These are phyloP conservation scores for Leccinellum luteum DNA, from an alignment of 768 basidiomycete genomes.

Conservation along the genomic window DNA sequence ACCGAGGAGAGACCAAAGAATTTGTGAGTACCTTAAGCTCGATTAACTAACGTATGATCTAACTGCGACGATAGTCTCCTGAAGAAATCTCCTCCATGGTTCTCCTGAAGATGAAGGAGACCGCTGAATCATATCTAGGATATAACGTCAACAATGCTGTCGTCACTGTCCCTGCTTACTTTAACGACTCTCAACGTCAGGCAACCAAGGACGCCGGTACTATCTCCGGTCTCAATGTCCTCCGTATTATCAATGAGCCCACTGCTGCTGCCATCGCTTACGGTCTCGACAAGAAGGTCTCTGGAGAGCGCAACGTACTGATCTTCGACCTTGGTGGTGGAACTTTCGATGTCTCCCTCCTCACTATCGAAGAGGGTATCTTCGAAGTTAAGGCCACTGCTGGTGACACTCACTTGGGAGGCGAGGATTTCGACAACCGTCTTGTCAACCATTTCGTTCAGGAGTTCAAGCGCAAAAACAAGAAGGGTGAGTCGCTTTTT, in stretches of 20 bases:
- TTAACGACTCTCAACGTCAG: slow-evolving; percentile 98
- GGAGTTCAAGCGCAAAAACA: slow-evolving; percentile 97
- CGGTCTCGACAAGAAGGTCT: slow-evolving; percentile 93
- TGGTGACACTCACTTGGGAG: slow-evolving; percentile 97
- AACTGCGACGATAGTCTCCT: slow-evolving; percentile 60
- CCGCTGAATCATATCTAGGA: slow-evolving; percentile 94
- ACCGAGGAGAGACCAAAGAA: slow-evolving; percentile 91
- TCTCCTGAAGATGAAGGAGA: slow-evolving; percentile 97
- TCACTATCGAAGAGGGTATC: slow-evolving; percentile 96
- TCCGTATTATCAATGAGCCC: slow-evolving; percentile 99
- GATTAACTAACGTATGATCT: slow-evolving; percentile 7
- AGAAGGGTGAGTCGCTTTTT: slow-evolving; percentile 61
- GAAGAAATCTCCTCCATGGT: slow-evolving; percentile 99
- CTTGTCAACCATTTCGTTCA: slow-evolving; percentile 96
- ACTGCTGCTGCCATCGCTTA: slow-evolving; percentile 98
- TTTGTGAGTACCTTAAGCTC: slow-evolving; percentile 57
- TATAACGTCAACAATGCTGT: slow-evolving; percentile 84
- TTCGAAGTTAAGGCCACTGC: slow-evolving; percentile 98
- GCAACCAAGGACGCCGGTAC: slow-evolving; percentile 97
- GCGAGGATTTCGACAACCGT: slow-evolving; percentile 97
- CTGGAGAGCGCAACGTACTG: slow-evolving; percentile 90
- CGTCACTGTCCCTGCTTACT: slow-evolving; percentile 95
- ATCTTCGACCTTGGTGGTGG: slow-evolving; percentile 99
- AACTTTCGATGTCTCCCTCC: slow-evolving; percentile 96
- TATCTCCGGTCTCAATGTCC: slow-evolving; percentile 91